Evolutionary conservation across 768 basidiomycete genomes (phyloP).

Genomic region (Cystobasidium onofrii): DNA sequence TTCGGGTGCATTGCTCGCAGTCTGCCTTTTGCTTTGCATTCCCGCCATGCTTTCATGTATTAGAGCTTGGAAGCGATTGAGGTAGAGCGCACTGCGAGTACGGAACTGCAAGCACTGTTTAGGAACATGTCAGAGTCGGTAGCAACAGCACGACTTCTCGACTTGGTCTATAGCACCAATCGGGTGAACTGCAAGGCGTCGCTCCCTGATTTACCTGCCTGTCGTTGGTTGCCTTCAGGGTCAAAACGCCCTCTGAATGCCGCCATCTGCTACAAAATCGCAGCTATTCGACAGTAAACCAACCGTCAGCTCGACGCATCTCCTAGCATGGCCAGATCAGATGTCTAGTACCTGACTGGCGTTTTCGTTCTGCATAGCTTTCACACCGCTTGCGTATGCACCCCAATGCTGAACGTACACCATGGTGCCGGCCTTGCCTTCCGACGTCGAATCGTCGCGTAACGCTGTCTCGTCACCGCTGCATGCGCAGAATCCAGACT

Average conservation of each 20-base stretch:
- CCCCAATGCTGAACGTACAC: not conserved
- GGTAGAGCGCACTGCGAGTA: constrained; percentile 83
- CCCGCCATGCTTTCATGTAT: constrained; percentile 43
- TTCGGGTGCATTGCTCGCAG: not conserved
- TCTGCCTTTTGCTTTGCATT: not conserved
- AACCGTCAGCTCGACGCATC: not conserved
- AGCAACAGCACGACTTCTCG: no score
- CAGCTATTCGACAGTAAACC: constrained; percentile 51
- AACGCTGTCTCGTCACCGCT: not conserved
- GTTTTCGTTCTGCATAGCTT: not conserved
- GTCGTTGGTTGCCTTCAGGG: constrained; percentile 89
- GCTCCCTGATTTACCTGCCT: constrained; percentile 60
- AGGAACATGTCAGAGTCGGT: not conserved
- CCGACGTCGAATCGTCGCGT: no score
- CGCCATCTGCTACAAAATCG: constrained; percentile 90
- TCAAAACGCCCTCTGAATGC: constrained; percentile 71
- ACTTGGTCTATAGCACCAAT: no score
- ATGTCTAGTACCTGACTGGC: not conserved
- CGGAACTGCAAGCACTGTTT: constrained; percentile 89
- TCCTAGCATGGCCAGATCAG: not conserved
- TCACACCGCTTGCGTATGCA: not conserved
- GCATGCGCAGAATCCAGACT: not conserved
- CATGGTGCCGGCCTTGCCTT: no score
- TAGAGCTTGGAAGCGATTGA: constrained; percentile 90
- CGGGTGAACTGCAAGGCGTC: no score